Percentiles rank a stretch among this genome's conserved stretches.
phyloP scores from a whole-genome alignment of 306 rosid species.

The Prunus salicina region DNA sequence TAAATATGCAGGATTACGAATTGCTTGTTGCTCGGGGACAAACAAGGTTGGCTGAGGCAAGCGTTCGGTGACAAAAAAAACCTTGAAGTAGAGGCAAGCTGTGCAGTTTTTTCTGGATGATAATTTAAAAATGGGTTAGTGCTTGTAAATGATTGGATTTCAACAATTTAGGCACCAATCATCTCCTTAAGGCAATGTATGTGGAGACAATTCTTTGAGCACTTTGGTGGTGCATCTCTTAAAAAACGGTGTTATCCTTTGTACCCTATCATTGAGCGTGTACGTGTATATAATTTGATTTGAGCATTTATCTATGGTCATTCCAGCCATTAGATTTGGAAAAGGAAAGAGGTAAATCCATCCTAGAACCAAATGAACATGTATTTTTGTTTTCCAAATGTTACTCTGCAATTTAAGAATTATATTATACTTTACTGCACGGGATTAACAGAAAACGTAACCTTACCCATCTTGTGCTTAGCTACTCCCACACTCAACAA shows the following conservation, averaged over 20 bases:
- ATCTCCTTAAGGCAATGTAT: background rate
- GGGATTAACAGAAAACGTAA: too few species aligned
- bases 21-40: constrained; percentile 52
- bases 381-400: background rate
- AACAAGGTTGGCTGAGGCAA: constrained; percentile 54
- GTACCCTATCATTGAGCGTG: background rate
- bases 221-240: background rate
- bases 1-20: constrained; percentile 58
- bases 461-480: too few species aligned
- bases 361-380: background rate
- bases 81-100: constrained; percentile 14
- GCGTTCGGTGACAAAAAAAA: constrained; percentile 32
- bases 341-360: background rate
- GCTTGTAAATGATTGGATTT: background rate
- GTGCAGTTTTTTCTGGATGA: constrained; percentile 13
- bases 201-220: background rate
- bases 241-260: background rate
- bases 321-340: background rate
- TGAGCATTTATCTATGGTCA: background rate
- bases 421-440: too few species aligned
- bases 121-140: constrained; percentile 6
- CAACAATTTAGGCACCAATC: background rate
- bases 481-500: too few species aligned
- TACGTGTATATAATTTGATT: background rate
- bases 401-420: background rate